Evolutionary conservation across 768 basidiomycete genomes (phyloP).

Genomic region (Sarcodon aspratus): DNA sequence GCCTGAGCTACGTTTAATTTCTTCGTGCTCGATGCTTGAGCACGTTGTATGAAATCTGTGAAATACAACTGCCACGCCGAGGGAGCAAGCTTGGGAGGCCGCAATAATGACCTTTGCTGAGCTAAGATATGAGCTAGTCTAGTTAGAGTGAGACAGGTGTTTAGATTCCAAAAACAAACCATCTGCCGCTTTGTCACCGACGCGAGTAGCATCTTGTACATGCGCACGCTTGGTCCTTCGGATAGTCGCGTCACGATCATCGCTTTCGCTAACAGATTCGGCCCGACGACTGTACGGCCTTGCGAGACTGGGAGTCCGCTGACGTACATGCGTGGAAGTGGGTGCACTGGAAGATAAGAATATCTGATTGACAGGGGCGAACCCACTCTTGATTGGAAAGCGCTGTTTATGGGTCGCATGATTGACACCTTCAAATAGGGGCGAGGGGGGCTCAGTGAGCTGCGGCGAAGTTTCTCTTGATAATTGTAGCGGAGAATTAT

Average conservation of each 20-base stretch:
- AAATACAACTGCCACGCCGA: slow-evolving; percentile 97
- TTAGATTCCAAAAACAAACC: slow-evolving; percentile 9
- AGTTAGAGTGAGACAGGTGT: not conserved
- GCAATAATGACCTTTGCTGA: slow-evolving; percentile 64
- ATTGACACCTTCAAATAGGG: slow-evolving; percentile 22
- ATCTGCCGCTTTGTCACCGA: slow-evolving; percentile 11
- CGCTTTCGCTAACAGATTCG: slow-evolving; percentile 45
- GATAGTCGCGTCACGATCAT: slow-evolving; percentile 63
- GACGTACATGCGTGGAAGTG: slow-evolving; percentile 31
- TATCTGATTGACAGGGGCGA: slow-evolving; percentile 35
- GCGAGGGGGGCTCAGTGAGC: not conserved
- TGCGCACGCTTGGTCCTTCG: slow-evolving; percentile 41
- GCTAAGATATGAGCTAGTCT: slow-evolving; percentile 23
- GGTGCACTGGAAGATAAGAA: slow-evolving; percentile 72
- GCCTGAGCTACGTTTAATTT: slow-evolving; percentile 94
- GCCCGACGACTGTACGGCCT: slow-evolving; percentile 57
- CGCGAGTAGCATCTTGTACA: slow-evolving; percentile 10
- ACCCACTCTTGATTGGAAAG: slow-evolving; percentile 27
- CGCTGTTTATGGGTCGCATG: slow-evolving; percentile 27
- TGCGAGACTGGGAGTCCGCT: slow-evolving; percentile 29
- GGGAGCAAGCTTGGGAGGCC: slow-evolving; percentile 84
- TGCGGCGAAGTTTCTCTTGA: not conserved
- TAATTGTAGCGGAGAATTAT: slow-evolving; percentile 26
- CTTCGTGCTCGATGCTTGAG: slow-evolving; percentile 65
- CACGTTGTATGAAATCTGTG: slow-evolving; percentile 87